Evolutionary conservation across 31 red algal species (phyloP), one percentile per base, ranked within the genome.

Genomic region (Bonnemaisonia californica): DNA sequence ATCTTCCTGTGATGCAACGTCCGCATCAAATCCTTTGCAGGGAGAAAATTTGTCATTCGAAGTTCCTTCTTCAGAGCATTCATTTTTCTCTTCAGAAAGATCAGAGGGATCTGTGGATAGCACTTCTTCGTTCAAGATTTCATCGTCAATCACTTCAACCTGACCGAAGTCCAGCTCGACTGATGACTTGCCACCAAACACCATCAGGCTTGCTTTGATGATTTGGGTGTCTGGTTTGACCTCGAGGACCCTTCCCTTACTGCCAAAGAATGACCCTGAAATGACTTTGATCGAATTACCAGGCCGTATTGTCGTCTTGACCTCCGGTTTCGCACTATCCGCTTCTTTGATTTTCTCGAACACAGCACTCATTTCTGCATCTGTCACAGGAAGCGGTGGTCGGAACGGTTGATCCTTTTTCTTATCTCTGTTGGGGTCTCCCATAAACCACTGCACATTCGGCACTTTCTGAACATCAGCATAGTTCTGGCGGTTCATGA

Each of bases 371-470:
- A 93, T 93, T 60, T 85, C 90, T 1, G 65, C 76, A 45, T 85
- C 82, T 30, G 56, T 82, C 51, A 93, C 71, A 31, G 90, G 82
- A 47, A 82, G 41, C 21, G 90, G 90, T 29, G 90, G 76, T 41
- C 90, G 32, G 48, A 93, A 86, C 5, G 90, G 90, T 13, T 80
- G 45, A 16, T 77, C 42, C 30, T 83, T 86, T 36, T 69, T 62
- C 76, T 87, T 93, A 28, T 93, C 82, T 36, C 90, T 57, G 40
- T 93, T 93, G 18, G 90, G 77, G 57, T 93, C 90, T 61, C 82
- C 82, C 83, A 95, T 89, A 35, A 95, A 95, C 62, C 76, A 85
- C 57, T 90, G 85, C 16, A 95, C 82, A 41, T 95, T 80, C 27
- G 92, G 67, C 12, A 89, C 81, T 8, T 62, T 31, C 18, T 78